Evolutionary conservation across 2,329 filamentous ascomycete species (phyloP), one percentile per base, ranked within the genome.

Genomic region (Penicillium sp.): DNA sequence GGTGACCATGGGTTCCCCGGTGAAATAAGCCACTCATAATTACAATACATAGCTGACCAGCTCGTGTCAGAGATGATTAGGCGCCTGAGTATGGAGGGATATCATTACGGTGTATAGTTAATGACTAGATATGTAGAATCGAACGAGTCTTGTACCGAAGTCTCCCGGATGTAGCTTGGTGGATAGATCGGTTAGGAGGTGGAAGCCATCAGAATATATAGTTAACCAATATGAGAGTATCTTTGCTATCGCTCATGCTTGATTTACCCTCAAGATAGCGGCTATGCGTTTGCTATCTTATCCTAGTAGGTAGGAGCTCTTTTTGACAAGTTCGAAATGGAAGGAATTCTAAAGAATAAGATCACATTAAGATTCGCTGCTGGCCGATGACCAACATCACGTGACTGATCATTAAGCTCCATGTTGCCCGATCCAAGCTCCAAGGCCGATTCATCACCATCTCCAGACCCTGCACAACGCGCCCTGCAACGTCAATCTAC

Each of bases 381-480:
- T 56, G 54, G 24, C 54, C n/a, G 33, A 37, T 56, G 38, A 44
- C 28, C 1, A 26, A 1, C 6, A 12, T 59, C 62, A 64, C 62
- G 62, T 64, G 62, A 61, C 19, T 7, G 7, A 22, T 13, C 2
- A 49, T 17, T 50, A 55, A 58, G 58, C 61, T 58, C 60, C 66
- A 64, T 60, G 59, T 60, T 68, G 63, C 62, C 63, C 62, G 64
- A 64, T 61, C 33, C 55, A 57, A 59, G 62, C 59, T 65, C 62
- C 63, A 60, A 65, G 59, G 59, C n/a, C 37, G 24, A 12, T 19
- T n/a, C 37, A 55, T 19, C 53, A 55, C 59, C 63, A 58, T 61
- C 61, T 62, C 58, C 61, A 44, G 54, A 61, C 54, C 38, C 58
- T 51, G 35, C 64, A 56, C 59, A 58, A 35, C 42, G 44, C 54